Evolutionary conservation across 1,284 basidiomycete genomes (phyloP).

Genomic region (Cryptococcus jaspeensis): DNA sequence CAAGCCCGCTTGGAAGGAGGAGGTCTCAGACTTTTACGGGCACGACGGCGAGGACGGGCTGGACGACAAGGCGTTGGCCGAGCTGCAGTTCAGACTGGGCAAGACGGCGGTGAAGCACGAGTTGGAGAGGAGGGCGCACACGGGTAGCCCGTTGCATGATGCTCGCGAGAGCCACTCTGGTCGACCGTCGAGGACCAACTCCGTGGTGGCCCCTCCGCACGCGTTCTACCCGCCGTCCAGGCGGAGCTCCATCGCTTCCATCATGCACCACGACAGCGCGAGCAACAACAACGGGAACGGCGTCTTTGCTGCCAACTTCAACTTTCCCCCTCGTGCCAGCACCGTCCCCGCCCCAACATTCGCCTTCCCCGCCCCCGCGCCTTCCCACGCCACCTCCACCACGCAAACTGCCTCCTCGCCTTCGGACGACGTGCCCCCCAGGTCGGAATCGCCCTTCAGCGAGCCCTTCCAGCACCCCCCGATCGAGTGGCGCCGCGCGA

Average conservation of each 20-base stretch:
- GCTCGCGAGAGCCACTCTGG: too few species aligned
- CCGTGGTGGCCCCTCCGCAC: constrained; percentile 15
- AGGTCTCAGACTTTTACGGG: not conserved
- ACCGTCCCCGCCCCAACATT: constrained; percentile 5
- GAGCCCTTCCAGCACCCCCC: constrained; percentile 7
- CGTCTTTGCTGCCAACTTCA: constrained; percentile 33
- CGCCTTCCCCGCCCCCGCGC: not conserved
- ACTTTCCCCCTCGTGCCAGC: constrained; percentile 27
- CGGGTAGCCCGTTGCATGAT: too few species aligned
- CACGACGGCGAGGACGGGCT: constrained; percentile 2
- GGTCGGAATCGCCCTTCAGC: not conserved
- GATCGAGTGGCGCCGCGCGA: constrained; percentile 26
- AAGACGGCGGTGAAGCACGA: constrained; percentile 36
- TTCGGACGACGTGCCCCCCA: not conserved
- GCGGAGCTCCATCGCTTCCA: constrained; percentile 18
- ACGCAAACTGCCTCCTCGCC: not conserved
- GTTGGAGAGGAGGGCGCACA: constrained; percentile 24
- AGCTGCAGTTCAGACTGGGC: constrained; percentile 44
- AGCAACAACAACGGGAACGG: too few species aligned
- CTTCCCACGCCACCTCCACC: not conserved
- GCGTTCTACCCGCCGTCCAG: constrained; percentile 25
- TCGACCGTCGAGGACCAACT: too few species aligned
- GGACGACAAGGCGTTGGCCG: constrained; percentile 37
- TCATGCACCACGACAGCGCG: not conserved
- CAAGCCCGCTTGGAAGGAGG: constrained; percentile 5